Evolutionary conservation across 2,329 filamentous ascomycete genomes (phyloP).

Genomic region (Rutstroemia sp.): DNA sequence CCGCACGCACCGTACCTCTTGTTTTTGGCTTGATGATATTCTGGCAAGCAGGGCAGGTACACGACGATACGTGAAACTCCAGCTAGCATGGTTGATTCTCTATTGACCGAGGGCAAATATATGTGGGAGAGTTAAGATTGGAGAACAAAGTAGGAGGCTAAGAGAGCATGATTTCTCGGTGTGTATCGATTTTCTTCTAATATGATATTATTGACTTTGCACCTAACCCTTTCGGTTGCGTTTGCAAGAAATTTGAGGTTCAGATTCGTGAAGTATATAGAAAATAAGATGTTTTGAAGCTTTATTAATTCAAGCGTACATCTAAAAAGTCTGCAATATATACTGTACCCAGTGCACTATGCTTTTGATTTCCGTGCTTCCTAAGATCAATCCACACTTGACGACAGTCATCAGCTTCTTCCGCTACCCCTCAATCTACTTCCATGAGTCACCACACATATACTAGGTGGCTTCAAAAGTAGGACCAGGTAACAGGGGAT

Average conservation of each 20-base stretch:
- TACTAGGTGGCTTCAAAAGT: slow-evolving; percentile 3
- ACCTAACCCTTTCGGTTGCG: slow-evolving; percentile 5
- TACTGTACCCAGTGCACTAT: slow-evolving; percentile 6
- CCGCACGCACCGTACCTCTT: slow-evolving; percentile 19
- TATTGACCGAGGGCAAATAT: not conserved
- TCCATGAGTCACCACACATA: slow-evolving; percentile 10
- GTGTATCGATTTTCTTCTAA: slow-evolving; percentile 13
- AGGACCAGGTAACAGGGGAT: slow-evolving; percentile 50
- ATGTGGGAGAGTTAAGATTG: not conserved
- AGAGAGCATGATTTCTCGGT: slow-evolving; percentile 8
- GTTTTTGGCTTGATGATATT: slow-evolving; percentile 28
- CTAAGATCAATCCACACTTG: slow-evolving; percentile 20
- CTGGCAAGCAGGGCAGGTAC: slow-evolving; percentile 20
- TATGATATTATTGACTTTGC: slow-evolving; percentile 11
- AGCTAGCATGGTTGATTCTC: not conserved
- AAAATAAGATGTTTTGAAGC: slow-evolving; percentile 15
- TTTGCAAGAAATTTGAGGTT: slow-evolving; percentile 1
- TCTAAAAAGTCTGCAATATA: too few relatives aligned
- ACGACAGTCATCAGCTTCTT: slow-evolving; percentile 57
- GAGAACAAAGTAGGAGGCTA: not conserved
- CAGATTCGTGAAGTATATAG: slow-evolving; percentile 7
- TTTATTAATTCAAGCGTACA: slow-evolving; percentile 3
- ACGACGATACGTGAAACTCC: slow-evolving; percentile 2
- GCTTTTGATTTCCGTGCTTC: not conserved
- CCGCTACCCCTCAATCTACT: slow-evolving; percentile 45